Evolutionary conservation across 2,329 filamentous ascomycete species (phyloP), one percentile per base, ranked within the genome.

Genomic region (Basipetospora sp.): DNA sequence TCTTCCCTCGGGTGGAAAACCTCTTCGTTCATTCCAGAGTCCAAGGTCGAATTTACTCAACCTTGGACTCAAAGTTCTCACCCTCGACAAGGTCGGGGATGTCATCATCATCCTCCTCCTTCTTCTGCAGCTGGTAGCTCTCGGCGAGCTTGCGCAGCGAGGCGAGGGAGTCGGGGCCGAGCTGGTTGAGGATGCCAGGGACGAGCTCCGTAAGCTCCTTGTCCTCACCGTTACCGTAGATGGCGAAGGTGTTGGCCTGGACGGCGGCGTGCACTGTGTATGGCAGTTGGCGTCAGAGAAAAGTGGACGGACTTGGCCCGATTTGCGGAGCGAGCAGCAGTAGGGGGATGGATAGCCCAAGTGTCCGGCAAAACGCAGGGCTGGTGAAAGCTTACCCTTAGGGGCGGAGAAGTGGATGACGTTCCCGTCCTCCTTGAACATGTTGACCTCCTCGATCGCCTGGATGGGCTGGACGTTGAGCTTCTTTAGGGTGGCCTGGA

Each of bases 361-460:
- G 22, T 11, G 6, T 25, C 22, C 22, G 22, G 22, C 22, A 11
- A 25, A 11, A 25, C 6, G 22, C 22, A 11, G 22, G 22, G 22
- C 6, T 6, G 22, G 11, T 25, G 22, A 29, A 41, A 36, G 69
- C 75, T 58, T 68, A 96, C 90, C 90, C 74, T 94, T 94, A 53
- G 90, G 90, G 57, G 84, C 84, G 54, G 85, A 81, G 63, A 98
- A 98, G 77, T 98, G 90, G 58, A 98, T 96, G 64, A 98, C 90
- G 65, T 98, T 98, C 64, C 90, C 90, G 62, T 98, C 90, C 60
- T 83, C 81, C 82, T 98, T 98, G 80, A 98, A 98, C 90, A 98
- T 98, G 80, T 98, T 98, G 63, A 98, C 90, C 74, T 98, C 90
- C 78, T 98, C 90, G 55, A 98, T 98, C 50, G 83, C 85, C 72